Percentiles rank a stretch among this genome's conserved stretches.
phyloP scores from a whole-genome alignment of 2,329 filamentous ascomycete species.

The Clarireedia monteithiana region DNA sequence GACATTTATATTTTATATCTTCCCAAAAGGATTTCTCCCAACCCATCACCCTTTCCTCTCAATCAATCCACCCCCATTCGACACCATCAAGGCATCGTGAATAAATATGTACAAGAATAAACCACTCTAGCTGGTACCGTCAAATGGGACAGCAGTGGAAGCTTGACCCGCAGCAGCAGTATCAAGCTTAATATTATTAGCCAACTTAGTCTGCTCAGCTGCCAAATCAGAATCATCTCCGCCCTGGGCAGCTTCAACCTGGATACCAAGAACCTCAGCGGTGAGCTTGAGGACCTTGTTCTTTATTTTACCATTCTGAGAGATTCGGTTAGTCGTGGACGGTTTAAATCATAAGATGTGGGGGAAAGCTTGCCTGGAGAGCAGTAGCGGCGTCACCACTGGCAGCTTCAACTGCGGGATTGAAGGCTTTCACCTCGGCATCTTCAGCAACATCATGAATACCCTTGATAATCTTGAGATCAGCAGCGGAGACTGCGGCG shows the following conservation, averaged over 20 bases:
- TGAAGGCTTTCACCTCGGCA: slow-evolving; percentile 46
- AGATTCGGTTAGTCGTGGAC: neutral
- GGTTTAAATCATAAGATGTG: neutral
- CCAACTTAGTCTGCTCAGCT: slow-evolving; percentile 42
- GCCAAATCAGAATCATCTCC: slow-evolving; percentile 36
- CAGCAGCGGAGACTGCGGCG: slow-evolving; percentile 36
- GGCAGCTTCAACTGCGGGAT: slow-evolving; percentile 43
- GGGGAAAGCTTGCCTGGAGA: slow-evolving; percentile 33
- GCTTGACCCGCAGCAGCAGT: slow-evolving; percentile 38
- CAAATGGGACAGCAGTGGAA: slow-evolving; percentile 34
- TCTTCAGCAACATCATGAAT: slow-evolving; percentile 46
- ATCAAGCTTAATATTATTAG: slow-evolving; percentile 45
- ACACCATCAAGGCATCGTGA: neutral
- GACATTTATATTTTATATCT: no score
- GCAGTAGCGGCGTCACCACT: slow-evolving; percentile 39
- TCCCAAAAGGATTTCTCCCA: no score
- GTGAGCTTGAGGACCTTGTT: slow-evolving; percentile 53
- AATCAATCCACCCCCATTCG: neutral
- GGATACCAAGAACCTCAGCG: slow-evolving; percentile 42
- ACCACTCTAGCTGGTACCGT: slow-evolving; percentile 22
- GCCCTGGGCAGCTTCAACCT: slow-evolving; percentile 44
- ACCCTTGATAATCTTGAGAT: slow-evolving; percentile 41
- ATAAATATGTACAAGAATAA: neutral
- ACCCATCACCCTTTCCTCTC: no score
- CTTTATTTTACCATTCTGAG: slow-evolving; percentile 47